Base-by-base conservation (phyloP, 75 land plant species). In the Picea sitchensis region DNA sequence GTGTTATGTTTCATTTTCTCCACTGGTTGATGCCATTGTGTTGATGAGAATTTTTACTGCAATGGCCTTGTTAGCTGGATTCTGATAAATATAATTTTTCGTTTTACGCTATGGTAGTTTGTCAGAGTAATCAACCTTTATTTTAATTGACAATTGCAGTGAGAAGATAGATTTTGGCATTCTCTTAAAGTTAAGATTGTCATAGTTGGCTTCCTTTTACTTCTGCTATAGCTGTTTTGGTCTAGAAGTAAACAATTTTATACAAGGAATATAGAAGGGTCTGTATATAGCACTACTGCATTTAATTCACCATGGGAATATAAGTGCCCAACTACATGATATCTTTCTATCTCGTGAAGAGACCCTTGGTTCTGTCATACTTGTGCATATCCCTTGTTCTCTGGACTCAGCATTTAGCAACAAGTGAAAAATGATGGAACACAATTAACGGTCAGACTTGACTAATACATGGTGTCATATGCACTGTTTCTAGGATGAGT, bases 401-500 rank as follows among this genome's bases (percentile, higher is more conserved):
- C 9, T 47, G 51, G 6, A 47, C 9, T 47, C 9, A 6, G 51
- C 6, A 47, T 47, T 47, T 47, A 47, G 51, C 9, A 47, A 47
- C 5, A 47, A 47, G 9, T 47, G 51, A 7, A 47, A 47, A 47
- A 47, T 47, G 51, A 47, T 41, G 4, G 44, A 41, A 41, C 44
- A 41, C 44, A 41, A 41, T 41, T 41, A 41, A 41, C 8, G 0
- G 51, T 47, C 8, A 17, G 73, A 58, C 78, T 2, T 26, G 73
- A 69, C 8, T 21, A 69, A 69, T 38, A 65, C 11, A 20, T 69
- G 47, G 23, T 78, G 41, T 82, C 36, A 78, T 20, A 21, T 20
- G 44, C 69, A 57, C 21, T 65, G 34, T 58, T 76, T 87, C 59
- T 90, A 94, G 95, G 83, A 85, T 3, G 85, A 81, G 69, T 84